Percentiles rank a stretch among this genome's conserved stretches.
Conservation (phyloP, 139 green algal species). For the Chlamydomonas sp. region DNA sequence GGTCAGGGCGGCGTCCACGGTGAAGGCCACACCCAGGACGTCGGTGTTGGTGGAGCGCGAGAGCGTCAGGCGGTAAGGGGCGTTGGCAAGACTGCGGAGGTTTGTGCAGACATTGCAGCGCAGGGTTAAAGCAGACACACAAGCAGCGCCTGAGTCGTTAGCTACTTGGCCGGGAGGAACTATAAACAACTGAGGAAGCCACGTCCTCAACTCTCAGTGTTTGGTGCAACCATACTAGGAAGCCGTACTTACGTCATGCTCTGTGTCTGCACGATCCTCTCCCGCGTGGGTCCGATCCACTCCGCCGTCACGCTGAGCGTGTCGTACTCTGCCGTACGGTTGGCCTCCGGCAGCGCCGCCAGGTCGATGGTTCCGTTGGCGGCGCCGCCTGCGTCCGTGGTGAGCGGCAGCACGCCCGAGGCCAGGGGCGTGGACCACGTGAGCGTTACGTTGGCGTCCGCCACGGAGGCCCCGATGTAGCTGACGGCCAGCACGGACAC, state of each 20-base stretch:
- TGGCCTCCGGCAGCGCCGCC: conserved; percentile 17
- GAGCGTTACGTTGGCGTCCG: conserved; percentile 10
- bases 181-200: neutral
- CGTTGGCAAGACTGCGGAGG: no score
- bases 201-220: neutral
- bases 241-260: conserved; percentile 39
- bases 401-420: conserved; percentile 8
- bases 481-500: neutral
- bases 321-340: conserved; percentile 29
- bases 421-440: conserved; percentile 34
- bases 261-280: conserved; percentile 31
- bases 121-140: no score
- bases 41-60: no score
- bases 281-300: conserved; percentile 60
- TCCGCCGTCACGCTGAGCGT: conserved; percentile 26
- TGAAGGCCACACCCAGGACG: no score
- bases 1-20: no score
- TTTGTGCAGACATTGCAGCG: no score
- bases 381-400: conserved; percentile 14
- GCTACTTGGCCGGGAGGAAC: neutral
- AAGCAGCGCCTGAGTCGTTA: no score
- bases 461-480: conserved; percentile 44
- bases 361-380: conserved; percentile 36
- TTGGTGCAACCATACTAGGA: neutral
- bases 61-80: no score